Conservation (phyloP, 768 basidiomycete genomes). For the Suillus weaverae region DNA sequence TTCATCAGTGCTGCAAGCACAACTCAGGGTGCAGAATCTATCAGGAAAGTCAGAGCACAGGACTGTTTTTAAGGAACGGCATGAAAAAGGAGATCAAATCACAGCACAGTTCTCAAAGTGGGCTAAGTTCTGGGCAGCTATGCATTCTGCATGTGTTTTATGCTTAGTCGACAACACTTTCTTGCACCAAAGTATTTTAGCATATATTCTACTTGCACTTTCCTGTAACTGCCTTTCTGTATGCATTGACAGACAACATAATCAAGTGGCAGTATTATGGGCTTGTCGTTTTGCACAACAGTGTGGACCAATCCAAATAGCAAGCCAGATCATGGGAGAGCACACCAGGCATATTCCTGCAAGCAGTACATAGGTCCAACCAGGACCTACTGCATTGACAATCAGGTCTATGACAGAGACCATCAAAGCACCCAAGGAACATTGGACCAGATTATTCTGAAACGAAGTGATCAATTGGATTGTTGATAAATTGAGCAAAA, state of each 20-base stretch:
- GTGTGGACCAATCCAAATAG: slow-evolving; percentile 55
- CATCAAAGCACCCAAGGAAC: slow-evolving; percentile 55
- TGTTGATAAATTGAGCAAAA: neutral
- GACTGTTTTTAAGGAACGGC: no score
- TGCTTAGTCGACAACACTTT: neutral
- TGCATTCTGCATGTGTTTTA: no score
- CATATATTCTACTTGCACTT: neutral
- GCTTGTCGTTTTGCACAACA: slow-evolving; percentile 44
- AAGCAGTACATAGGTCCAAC: slow-evolving; percentile 72
- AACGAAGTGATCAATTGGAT: neutral
- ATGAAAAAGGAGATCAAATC: no score
- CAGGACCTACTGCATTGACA: slow-evolving; percentile 54
- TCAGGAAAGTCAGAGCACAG: slow-evolving; percentile 23
- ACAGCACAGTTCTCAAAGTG: no score
- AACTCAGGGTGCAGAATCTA: slow-evolving; percentile 18
- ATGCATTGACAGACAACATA: neutral
- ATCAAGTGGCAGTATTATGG: slow-evolving; percentile 6
- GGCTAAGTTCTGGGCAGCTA: no score
- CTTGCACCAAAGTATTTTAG: neutral
- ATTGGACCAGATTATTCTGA: slow-evolving; percentile 73
- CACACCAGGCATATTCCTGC: slow-evolving; percentile 47
- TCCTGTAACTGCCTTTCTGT: neutral
- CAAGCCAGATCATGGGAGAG: slow-evolving; percentile 52
- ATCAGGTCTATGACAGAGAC: slow-evolving; percentile 67
- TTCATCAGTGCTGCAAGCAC: slow-evolving; percentile 20